phyloP scores from a whole-genome alignment of 192 early-diverging fungal species.

The Podila minutissima region DNA sequence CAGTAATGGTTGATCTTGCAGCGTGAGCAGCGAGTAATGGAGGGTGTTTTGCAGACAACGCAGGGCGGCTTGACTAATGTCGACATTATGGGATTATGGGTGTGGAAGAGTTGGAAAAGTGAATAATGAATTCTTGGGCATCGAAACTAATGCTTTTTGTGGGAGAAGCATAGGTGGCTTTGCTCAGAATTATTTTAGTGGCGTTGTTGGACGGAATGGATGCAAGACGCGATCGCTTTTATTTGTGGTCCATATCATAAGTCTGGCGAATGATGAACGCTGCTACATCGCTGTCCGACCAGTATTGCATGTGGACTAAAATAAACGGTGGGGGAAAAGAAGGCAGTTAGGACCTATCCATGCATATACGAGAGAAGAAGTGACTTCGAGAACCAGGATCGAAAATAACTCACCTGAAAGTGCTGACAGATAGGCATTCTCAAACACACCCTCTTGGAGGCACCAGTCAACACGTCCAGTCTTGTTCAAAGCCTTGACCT shows the following conservation, averaged over 20 bases:
- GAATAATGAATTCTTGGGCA: neutral
- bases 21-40: conserved; percentile 36
- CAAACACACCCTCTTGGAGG: conserved; percentile 60
- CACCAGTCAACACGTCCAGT: conserved; percentile 63
- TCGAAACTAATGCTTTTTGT: neutral
- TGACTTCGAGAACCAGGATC: neutral
- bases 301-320: conserved; percentile 54
- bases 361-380: too few relatives aligned
- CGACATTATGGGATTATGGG: neutral
- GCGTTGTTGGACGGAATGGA: neutral
- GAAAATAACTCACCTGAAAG: conserved; percentile 42
- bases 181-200: neutral
- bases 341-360: neutral
- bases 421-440: conserved; percentile 55
- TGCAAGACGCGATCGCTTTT: neutral
- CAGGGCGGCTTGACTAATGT: conserved; percentile 27
- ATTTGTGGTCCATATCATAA: conserved; percentile 47
- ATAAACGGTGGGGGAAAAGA: neutral
- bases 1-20: conserved; percentile 50
- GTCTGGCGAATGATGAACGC: conserved; percentile 70
- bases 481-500: conserved; percentile 55
- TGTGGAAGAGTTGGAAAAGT: neutral
- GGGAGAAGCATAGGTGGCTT: neutral
- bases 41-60: conserved; percentile 37
- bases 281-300: conserved; percentile 67